These are phyloP conservation scores for Apiotrichum domesticum DNA, from an alignment of 1,284 basidiomycete genomes.

Conservation along the genomic window DNA sequence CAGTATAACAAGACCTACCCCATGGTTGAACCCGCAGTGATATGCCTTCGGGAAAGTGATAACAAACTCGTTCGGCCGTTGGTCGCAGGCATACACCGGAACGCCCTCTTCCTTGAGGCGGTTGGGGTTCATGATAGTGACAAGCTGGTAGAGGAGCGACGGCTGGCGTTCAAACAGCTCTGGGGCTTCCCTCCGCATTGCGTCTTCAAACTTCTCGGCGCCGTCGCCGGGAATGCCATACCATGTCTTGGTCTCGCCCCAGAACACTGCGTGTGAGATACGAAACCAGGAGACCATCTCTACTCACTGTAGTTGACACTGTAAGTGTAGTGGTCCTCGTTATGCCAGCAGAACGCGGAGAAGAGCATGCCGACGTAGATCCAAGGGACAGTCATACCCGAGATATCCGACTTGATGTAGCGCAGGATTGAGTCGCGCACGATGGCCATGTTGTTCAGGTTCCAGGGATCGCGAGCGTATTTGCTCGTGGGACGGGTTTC, in stretches of 20 bases:
- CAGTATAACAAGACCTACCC: constrained; percentile 54
- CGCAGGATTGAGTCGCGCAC: constrained; percentile 64
- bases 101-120: constrained; percentile 81
- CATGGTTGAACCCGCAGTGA: constrained; percentile 98
- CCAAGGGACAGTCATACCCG: constrained; percentile 99
- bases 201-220: constrained; percentile 92
- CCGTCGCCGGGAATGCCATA: constrained; percentile 94
- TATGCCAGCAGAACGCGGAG: constrained; percentile 99
- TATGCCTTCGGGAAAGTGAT: constrained; percentile 97
- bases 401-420: constrained; percentile 98
- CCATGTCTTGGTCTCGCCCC: constrained; percentile 99
- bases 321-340: constrained; percentile 99
- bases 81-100: constrained; percentile 89
- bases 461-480: constrained; percentile 92
- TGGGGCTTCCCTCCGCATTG: constrained; percentile 90
- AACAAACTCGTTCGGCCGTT: constrained; percentile 95
- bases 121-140: constrained; percentile 95
- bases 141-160: constrained; percentile 92
- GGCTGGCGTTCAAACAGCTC: constrained; percentile 99
- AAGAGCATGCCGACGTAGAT: constrained; percentile 99
- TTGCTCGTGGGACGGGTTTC: constrained; percentile 83
- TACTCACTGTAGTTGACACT: constrained; percentile 79
- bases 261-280: constrained; percentile 66
- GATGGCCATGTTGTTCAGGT: constrained; percentile 95
- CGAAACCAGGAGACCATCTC: not conserved